Percentiles rank a stretch among this genome's conserved stretches.
Evolutionary conservation across 2,329 filamentous ascomycete species (phyloP).

Genomic region (Tolypocladium ophioglossoides): DNA sequence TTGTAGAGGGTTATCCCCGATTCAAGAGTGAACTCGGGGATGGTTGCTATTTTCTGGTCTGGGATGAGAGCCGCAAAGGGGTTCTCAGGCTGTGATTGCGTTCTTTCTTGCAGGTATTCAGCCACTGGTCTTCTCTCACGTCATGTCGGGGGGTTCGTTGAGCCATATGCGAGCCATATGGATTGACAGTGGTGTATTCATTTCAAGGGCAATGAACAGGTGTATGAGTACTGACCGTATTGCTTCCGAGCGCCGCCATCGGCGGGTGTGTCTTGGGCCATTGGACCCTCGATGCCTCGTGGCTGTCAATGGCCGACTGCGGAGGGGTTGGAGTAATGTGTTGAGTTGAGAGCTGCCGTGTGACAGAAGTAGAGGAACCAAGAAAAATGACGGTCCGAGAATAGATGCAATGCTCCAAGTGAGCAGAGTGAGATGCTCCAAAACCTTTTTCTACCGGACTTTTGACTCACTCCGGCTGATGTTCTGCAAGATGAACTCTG

Average conservation of each 20-base stretch:
- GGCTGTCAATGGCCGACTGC: not conserved
- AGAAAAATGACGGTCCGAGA: not conserved
- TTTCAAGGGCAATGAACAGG: not conserved
- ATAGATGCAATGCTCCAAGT: not conserved
- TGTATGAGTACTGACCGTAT: slow-evolving; percentile 18
- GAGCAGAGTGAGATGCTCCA: not conserved
- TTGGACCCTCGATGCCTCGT: slow-evolving; percentile 1
- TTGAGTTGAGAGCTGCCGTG: not conserved
- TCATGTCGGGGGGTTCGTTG: not conserved
- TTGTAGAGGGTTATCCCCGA: slow-evolving; percentile 78
- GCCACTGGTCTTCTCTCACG: slow-evolving; percentile 31
- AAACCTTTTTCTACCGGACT: too few relatives aligned
- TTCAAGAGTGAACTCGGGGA: slow-evolving; percentile 87
- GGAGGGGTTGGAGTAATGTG: not conserved
- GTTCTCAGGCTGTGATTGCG: slow-evolving; percentile 70
- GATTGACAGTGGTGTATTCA: not conserved
- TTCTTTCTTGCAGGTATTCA: slow-evolving; percentile 60
- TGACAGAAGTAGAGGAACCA: too few relatives aligned
- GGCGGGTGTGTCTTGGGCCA: slow-evolving; percentile 12
- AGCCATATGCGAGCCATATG: not conserved
- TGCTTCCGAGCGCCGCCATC: slow-evolving; percentile 10
- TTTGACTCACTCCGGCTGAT: not conserved
- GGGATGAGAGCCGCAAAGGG: slow-evolving; percentile 79
- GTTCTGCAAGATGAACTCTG: not conserved
- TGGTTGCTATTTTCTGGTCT: slow-evolving; percentile 75